Evolutionary conservation across 257 asterid genomes (phyloP).

Genomic region (Gentiana dahurica): DNA sequence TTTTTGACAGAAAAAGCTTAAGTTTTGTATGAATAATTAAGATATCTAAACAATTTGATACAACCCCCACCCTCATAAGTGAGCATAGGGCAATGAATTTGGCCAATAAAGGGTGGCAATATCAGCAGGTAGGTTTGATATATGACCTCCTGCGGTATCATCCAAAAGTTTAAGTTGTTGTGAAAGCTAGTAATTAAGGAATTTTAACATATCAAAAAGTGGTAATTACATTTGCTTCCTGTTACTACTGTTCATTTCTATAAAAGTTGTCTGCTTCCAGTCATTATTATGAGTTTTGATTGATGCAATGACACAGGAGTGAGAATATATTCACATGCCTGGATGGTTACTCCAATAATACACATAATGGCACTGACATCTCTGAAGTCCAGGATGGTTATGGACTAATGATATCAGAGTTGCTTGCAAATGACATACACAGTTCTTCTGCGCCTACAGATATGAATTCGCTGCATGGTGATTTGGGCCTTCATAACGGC

Average conservation of each 20-base stretch:
- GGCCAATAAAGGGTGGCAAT: too few relatives aligned
- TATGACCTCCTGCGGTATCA: too few relatives aligned
- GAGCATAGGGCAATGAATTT: too few relatives aligned
- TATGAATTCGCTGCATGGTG: slow-evolving; percentile 58
- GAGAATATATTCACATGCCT: slow-evolving; percentile 50
- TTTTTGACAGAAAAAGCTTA: neutral
- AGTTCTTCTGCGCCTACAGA: slow-evolving; percentile 54
- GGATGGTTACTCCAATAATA: slow-evolving; percentile 52
- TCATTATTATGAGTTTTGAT: slow-evolving; percentile 1
- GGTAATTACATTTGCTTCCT: slow-evolving; percentile 1
- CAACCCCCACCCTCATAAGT: too few relatives aligned
- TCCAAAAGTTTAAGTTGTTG: too few relatives aligned
- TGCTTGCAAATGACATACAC: slow-evolving; percentile 62
- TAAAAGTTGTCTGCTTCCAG: slow-evolving; percentile 1
- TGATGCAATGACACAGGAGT: slow-evolving; percentile 37
- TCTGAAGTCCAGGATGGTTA: slow-evolving; percentile 68
- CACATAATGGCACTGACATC: slow-evolving; percentile 41
- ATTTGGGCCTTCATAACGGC: slow-evolving; percentile 58
- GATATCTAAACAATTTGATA: too few relatives aligned
- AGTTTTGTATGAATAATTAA: too few relatives aligned
- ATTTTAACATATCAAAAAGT: neutral
- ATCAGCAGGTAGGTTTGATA: too few relatives aligned
- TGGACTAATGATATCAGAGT: slow-evolving; percentile 81
- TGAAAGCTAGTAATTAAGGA: too few relatives aligned
- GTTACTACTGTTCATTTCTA: neutral